These are phyloP conservation scores for Wallacemonas sp. DNA, from an alignment of 208 protist species.

Conservation along the genomic window DNA sequence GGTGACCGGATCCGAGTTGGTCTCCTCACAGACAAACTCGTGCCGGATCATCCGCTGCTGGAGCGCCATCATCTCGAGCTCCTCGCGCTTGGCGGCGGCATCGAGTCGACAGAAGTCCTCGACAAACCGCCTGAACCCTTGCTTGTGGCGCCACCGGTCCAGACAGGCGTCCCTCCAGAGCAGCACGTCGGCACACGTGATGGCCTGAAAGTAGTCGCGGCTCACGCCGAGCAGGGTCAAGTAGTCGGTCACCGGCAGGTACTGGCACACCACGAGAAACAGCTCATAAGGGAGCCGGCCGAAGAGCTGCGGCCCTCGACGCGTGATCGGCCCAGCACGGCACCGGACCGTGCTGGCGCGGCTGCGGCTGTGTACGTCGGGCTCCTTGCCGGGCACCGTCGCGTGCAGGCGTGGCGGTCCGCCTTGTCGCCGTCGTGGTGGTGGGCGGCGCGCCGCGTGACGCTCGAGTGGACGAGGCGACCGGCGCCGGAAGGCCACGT, in stretches of 20 bases:
- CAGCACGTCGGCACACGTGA: conserved; percentile 51
- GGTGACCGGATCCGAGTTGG: neutral
- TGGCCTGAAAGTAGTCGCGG: conserved; percentile 50
- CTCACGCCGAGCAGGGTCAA: conserved; percentile 65
- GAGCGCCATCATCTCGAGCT: conserved; percentile 46
- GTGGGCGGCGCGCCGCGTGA: too few relatives aligned
- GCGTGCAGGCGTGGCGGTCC: too few relatives aligned
- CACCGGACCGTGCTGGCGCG: too few relatives aligned
- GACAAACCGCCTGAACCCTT: conserved; percentile 63
- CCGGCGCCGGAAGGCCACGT: too few relatives aligned
- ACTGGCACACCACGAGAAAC: conserved; percentile 54
- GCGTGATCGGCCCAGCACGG: too few relatives aligned
- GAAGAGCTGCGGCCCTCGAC: conserved; percentile 2
- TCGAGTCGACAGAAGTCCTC: conserved; percentile 29
- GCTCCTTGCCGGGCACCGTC: too few relatives aligned
- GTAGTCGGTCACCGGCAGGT: conserved; percentile 52
- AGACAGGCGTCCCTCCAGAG: conserved; percentile 71
- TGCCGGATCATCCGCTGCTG: conserved; percentile 62
- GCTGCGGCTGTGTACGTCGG: too few relatives aligned
- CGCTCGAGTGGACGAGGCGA: too few relatives aligned
- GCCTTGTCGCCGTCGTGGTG: too few relatives aligned
- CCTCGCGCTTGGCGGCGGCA: conserved; percentile 30
- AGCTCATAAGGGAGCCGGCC: conserved; percentile 48
- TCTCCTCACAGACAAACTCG: conserved; percentile 21
- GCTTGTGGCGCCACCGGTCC: conserved; percentile 50